Base-by-base conservation (phyloP, 2,329 filamentous ascomycete species). In the Botrytis fabae region DNA sequence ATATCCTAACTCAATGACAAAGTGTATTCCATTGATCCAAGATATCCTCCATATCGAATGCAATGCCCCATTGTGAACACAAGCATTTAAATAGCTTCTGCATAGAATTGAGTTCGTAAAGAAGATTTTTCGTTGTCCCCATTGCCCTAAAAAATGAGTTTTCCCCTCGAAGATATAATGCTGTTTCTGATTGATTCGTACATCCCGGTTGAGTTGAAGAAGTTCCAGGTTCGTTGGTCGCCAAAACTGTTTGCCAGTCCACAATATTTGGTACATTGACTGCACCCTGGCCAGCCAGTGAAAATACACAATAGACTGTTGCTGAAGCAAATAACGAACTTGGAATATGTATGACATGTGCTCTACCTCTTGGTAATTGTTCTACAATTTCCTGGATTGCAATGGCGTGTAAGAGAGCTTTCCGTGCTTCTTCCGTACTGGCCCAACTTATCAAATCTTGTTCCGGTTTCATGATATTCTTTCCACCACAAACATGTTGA, bases 141-240 rank as follows among this genome's bases (percentile, higher is more conserved):
- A 77, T 1, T 76, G 79, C 78, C 2, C 77, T 75, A 4, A 77
- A 74, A 16, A 4, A 18, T 4, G 78, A 74, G 1, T 78, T 73
- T 2, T 79, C 80, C 32, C 80, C 80, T 54, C 81, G 78, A 7
- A 84, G 79, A 70, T 83, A 84, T 2, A 80, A 76, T 38, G 78
- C 78, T 16, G 83, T 85, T 69, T 84, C 83, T 1, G 82, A 82
- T 1, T 78, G 78, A 38, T 75, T 91, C 70, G 93, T 82, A 68
- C 92, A 85, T 74, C 92, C 89, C 80, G 92, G 89, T 44, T 66
- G 70, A 83, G 90, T 90, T 75, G 86, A 86, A 38, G 90, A 74
- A 18, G 73, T 32, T 8, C 40, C 40, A 5, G 73, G 66, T 1
- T 78, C 75, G 40, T 77, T 77, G 0, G 79, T 79, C 4, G 82